phyloP scores from a whole-genome alignment of 225 moss, liverwort and hornwort genomes.

The Lunularia cruciata region DNA sequence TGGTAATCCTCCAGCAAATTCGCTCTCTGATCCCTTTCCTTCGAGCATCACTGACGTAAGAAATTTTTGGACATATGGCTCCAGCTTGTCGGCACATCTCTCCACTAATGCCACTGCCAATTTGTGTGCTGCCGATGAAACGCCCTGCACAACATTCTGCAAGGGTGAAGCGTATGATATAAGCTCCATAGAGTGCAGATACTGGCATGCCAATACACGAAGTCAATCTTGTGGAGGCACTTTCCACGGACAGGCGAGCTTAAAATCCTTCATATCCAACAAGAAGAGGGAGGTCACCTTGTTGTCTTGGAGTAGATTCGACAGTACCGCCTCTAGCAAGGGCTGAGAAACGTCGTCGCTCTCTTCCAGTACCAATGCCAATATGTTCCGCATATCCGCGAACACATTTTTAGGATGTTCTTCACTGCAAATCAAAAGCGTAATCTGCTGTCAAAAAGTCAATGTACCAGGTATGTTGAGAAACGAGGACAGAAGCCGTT shows the following conservation, averaged over 20 bases:
- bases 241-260: not conserved
- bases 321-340: slow-evolving; percentile 76
- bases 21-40: slow-evolving; percentile 63
- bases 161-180: not conserved
- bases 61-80: slow-evolving; percentile 86
- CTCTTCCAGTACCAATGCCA: slow-evolving; percentile 95
- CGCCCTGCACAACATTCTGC: slow-evolving; percentile 49
- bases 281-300: slow-evolving; percentile 43
- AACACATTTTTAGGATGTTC: slow-evolving; percentile 90
- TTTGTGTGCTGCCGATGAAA: slow-evolving; percentile 73
- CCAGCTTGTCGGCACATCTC: slow-evolving; percentile 80
- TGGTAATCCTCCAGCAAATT: slow-evolving; percentile 76
- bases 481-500: too few relatives aligned
- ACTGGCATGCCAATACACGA: not conserved
- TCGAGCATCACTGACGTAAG: slow-evolving; percentile 80
- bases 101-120: slow-evolving; percentile 85
- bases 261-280: not conserved
- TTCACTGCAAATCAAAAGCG: slow-evolving; percentile 54
- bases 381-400: slow-evolving; percentile 80
- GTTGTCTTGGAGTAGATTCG: slow-evolving; percentile 65
- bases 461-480: too few relatives aligned
- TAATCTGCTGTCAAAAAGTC: too few relatives aligned
- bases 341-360: slow-evolving; percentile 82
- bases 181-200: too few relatives aligned
- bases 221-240: too few relatives aligned